Evolutionary conservation across 73 alveolate genomes (phyloP).

Genomic region (Paramecium biaurelia): DNA sequence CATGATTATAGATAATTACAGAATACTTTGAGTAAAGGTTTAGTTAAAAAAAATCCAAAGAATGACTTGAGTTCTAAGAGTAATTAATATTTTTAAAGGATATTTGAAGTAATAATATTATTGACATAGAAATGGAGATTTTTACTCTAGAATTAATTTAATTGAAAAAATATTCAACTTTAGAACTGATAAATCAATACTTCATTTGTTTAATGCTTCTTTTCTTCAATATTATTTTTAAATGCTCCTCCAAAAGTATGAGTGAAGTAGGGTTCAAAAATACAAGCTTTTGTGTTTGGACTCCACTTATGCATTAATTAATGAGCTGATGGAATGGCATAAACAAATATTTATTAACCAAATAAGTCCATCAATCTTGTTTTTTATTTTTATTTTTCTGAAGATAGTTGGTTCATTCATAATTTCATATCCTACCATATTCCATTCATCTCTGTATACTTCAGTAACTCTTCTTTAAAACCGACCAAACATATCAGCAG

Average conservation of each 20-base stretch:
- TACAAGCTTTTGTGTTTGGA: constrained; percentile 71
- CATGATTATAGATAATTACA: constrained; percentile 68
- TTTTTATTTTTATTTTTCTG: constrained; percentile 71
- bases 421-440: constrained; percentile 86
- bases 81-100: constrained; percentile 56
- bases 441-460: constrained; percentile 53
- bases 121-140: constrained; percentile 57
- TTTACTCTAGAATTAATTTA: neutral
- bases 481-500: constrained; percentile 79
- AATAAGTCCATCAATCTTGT: constrained; percentile 68
- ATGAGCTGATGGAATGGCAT: constrained; percentile 73
- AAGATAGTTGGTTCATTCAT: constrained; percentile 90
- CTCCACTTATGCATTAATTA: constrained; percentile 65
- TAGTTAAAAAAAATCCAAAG: constrained; percentile 73
- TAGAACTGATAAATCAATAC: constrained; percentile 22
- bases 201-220: neutral
- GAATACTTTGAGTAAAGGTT: constrained; percentile 64
- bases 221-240: constrained; percentile 27
- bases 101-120: constrained; percentile 50
- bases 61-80: constrained; percentile 67
- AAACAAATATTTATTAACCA: constrained; percentile 67
- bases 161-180: neutral
- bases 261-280: constrained; percentile 77
- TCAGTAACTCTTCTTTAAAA: constrained; percentile 80
- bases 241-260: constrained; percentile 53